phyloP scores from a whole-genome alignment of 805 yeast genomes.

The Ogataea chonburiensis region DNA sequence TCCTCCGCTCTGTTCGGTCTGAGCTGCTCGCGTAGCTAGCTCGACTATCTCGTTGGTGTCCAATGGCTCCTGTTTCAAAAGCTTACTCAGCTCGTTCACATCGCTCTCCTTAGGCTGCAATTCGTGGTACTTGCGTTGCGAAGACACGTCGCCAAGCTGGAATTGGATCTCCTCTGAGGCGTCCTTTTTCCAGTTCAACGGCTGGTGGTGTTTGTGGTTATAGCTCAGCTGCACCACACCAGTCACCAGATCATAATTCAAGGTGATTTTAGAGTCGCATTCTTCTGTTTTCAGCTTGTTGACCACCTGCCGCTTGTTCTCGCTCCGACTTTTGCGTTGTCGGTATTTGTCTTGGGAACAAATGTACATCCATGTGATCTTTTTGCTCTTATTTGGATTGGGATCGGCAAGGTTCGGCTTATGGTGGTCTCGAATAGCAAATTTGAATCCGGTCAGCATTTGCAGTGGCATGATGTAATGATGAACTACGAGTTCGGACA shows the following conservation, averaged over 20 bases:
- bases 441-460: slow-evolving; percentile 40
- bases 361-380: slow-evolving; percentile 43
- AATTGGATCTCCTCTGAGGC: slow-evolving; percentile 18
- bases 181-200: slow-evolving; percentile 36
- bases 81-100: slow-evolving; percentile 21
- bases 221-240: slow-evolving; percentile 38
- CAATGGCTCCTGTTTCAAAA: slow-evolving; percentile 23
- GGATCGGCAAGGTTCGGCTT: slow-evolving; percentile 32
- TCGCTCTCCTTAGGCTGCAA: slow-evolving; percentile 22
- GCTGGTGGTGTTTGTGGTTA: slow-evolving; percentile 42
- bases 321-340: slow-evolving; percentile 43
- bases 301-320: slow-evolving; percentile 36
- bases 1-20: slow-evolving; percentile 12
- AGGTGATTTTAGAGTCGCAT: slow-evolving; percentile 40
- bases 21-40: slow-evolving; percentile 27
- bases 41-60: slow-evolving; percentile 26
- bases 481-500: slow-evolving; percentile 37
- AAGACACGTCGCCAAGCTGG: slow-evolving; percentile 14
- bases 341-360: slow-evolving; percentile 45
- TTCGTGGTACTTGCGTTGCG: slow-evolving; percentile 17
- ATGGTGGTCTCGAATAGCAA: slow-evolving; percentile 46
- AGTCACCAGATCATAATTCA: slow-evolving; percentile 39
- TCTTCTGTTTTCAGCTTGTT: slow-evolving; percentile 42
- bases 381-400: slow-evolving; percentile 40
- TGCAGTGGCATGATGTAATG: slow-evolving; percentile 42